A percentile compares a stretch with the other conserved stretches of the same genome.
Evolutionary conservation across 148 eudicot species (phyloP).

Genomic region (Rhododendron henanense): DNA sequence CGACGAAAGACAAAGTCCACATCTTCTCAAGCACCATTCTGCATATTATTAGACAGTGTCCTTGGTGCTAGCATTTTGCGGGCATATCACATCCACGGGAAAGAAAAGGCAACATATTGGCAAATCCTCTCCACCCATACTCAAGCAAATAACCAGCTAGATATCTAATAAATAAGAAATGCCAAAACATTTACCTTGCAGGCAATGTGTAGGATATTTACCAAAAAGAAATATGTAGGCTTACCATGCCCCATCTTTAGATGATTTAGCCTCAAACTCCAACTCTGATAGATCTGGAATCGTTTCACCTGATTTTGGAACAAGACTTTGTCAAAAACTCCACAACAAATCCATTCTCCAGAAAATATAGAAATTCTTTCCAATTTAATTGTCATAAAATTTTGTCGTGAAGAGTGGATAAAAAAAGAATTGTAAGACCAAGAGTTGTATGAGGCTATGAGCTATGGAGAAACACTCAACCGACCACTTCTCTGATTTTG

Average conservation of each 20-base stretch:
- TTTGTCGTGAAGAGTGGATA: neutral
- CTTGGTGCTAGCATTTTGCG: neutral
- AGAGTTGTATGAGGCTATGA: neutral
- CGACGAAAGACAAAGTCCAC: neutral
- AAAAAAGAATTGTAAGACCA: neutral
- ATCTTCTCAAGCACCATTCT: neutral
- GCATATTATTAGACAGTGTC: neutral
- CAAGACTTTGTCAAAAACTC: conserved; percentile 1
- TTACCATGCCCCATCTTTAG: conserved; percentile 79
- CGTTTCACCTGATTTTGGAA: conserved; percentile 40
- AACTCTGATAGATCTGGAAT: conserved; percentile 44
- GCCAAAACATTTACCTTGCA: neutral
- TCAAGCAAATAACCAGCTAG: neutral
- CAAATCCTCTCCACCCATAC: conserved; percentile 1
- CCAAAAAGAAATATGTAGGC: conserved; percentile 1
- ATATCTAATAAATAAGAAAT: neutral
- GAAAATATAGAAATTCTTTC: neutral
- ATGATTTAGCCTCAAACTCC: conserved; percentile 82
- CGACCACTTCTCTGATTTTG: neutral
- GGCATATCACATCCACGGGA: neutral
- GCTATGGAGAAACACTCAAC: neutral
- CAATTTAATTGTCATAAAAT: neutral
- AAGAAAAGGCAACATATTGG: neutral
- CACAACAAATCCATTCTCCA: neutral
- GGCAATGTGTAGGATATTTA: conserved; percentile 11